Evolutionary conservation across 2,329 filamentous ascomycete species (phyloP), one percentile per base, ranked within the genome.

Genomic region (Bipolaris oryzae): DNA sequence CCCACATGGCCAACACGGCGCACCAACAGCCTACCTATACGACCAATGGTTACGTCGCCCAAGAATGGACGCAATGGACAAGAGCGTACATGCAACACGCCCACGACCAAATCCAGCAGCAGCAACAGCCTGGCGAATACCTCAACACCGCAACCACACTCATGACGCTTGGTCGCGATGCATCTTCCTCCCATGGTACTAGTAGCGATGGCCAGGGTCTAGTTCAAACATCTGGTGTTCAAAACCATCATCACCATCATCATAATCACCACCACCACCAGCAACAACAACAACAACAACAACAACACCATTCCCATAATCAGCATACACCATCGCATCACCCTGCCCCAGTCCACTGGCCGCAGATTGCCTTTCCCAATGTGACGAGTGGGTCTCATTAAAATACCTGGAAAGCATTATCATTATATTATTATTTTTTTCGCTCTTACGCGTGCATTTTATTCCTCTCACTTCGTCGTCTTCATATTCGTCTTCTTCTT

Each of bases 121-220:
- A 31, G 10, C 38, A 41, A 23, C 38, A 41, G 31, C 60, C 68
- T 13, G 66, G 69, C 31, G 73, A 76, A 23, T 75, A 74, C 48
- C 62, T 77, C n/a, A 74, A 74, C 55, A 74, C 72, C 21, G 76
- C 76, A 25, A 76, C 68, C 21, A 76, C 75, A 1, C 69, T 78
- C 28, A 76, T 78, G 67, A 70, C 74, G 2, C 64, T 77, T 7
- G 69, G 72, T n/a, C 68, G 73, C 34, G 72, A 73, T 33, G 57
- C 63, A 3, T 60, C 48, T 3, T 53, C 62, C 5, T 55, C 62
- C 35, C 66, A 70, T 42, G 66, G 47, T 34, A 48, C 62, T 5
- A 63, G 60, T 3, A 61, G 55, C 18, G 68, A 69, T 21, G 62
- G 56, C 7, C 57, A 62, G 31, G 64, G 60, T 3, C 51, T 61